Evolutionary conservation across 176 grass and related monocot genomes (phyloP), one percentile per base, ranked within the genome.

Genomic region (Tuctoria greenei): DNA sequence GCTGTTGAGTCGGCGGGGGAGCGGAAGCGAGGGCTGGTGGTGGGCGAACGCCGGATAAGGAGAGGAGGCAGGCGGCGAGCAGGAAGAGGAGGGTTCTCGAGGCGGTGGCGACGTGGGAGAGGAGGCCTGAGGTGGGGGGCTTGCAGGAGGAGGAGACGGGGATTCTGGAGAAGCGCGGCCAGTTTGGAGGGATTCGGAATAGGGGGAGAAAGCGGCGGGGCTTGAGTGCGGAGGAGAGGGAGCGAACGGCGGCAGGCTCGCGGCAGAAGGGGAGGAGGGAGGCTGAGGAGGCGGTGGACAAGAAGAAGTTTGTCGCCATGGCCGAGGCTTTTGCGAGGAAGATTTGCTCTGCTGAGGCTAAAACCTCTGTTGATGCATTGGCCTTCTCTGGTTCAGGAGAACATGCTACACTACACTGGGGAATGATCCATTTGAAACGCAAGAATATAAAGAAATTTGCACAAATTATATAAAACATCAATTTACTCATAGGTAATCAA

Each of bases 271-370:
- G 47, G 6, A 61, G 20, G 66, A 17, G 52, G 36, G 77, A 64
- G 23, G 47, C 20, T 7, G 69, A n/a, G 36, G 51, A 18, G 13
- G 56, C 5, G 28, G 78, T 16, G 49, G 68, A 63, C n/a, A 40
- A 26, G 28, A 67, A 31, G 71, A 87, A 73, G 84, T 65, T 80
- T 52, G 28, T 85, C 70, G 84, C 84, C 87, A 85, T 93, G 10
- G 69, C 36, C 34, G 23, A 61, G 41, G 47, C 9, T 12, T 31
- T 67, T 38, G 24, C 25, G 50, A 70, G 71, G 18, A 50, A 58
- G 40, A 47, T 31, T 9, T 24, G 40, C 42, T 45, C 7, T 54
- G 16, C 17, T 1, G 35, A 37, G 7, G 7, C 10, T 23, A 21
- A 21, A 65, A 40, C 56, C 56, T 59, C 56, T 12, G 56, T 59